Conservation (phyloP, 176 grass and related monocot species). For the Rhipidocladum racemiflorum region DNA sequence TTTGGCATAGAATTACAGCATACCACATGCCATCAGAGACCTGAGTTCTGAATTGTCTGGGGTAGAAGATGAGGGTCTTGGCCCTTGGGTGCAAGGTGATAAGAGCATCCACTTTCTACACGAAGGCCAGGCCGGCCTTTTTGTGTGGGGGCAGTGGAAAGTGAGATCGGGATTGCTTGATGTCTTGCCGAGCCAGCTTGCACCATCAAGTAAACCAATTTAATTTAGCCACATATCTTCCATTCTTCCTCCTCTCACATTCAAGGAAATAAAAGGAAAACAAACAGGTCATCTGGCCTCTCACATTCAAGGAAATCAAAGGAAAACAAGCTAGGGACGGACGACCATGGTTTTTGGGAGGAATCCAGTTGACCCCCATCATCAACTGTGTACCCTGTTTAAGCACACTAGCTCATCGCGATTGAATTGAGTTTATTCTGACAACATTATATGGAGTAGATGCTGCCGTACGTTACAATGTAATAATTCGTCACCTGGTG, state of each 20-base stretch:
- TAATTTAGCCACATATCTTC: not conserved
- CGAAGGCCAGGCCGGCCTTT: not conserved
- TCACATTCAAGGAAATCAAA: not conserved
- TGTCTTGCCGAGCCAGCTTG: conserved; percentile 8
- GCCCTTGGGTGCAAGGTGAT: not conserved
- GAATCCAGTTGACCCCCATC: too few relatives aligned
- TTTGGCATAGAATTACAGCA: not conserved
- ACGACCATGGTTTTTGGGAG: too few relatives aligned
- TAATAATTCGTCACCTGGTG: too few relatives aligned
- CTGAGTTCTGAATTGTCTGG: not conserved
- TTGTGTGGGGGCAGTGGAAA: not conserved
- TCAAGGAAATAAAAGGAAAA: not conserved
- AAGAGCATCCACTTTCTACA: not conserved
- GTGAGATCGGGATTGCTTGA: not conserved
- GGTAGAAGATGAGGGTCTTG: not conserved
- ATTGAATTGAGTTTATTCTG: not conserved
- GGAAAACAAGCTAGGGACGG: too few relatives aligned
- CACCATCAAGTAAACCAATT: not conserved
- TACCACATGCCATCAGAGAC: not conserved
- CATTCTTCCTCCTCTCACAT: not conserved
- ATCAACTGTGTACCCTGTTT: not conserved
- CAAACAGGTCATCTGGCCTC: not conserved
- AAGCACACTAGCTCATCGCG: not conserved
- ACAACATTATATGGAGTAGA: too few relatives aligned
- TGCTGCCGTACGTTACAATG: too few relatives aligned